Evolutionary conservation across 768 basidiomycete species (phyloP), one percentile per base, ranked within the genome.

Genomic region (Lepiota venenata): DNA sequence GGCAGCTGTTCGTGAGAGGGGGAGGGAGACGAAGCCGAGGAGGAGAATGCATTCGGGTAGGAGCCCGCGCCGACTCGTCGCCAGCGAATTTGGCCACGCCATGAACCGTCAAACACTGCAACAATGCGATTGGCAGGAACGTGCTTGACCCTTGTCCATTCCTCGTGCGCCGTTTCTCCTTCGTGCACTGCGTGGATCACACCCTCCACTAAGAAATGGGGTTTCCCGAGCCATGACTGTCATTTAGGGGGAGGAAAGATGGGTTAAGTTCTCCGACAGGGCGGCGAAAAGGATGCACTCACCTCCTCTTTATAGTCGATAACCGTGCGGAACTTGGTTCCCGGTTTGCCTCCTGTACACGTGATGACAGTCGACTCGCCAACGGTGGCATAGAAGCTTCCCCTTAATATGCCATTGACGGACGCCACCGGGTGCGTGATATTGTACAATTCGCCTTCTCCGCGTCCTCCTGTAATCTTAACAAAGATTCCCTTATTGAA

Each of bases 221-320:
- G 87, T 57, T 78, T 84, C 49, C 94, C 93, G 42, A 97, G 77
- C 95, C 95, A 98, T 2, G 90, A 90, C 91, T 81, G 70, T 67
- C 16, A 73, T 60, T 11, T 64, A 53, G 2, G 73, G 56, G 22
- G 41, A 45, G 53, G 32, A 43, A 67, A 14, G 9, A 16, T n/a
- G 10, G 21, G 48, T 40, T 41, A 22, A 20, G 27, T 53, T 25
- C 25, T 16, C 41, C 5, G 16, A 9, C 5, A 21, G 4, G 11
- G 36, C 3, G 36, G 21, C 3, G 11, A 50, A 52, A 22, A 36
- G n/a, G 47, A 14, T 51, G 40, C 7, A 54, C 61, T n/a, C 56
- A 91, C 91, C 84, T 99, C 95, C 66, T 99, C 97, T 71, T 93
- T 94, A 73, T 96, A 98, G 63, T 95, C 92, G 54, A 97, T 82